phyloP scores from a whole-genome alignment of 139 green algal genomes.

The Nannochloris sp. region DNA sequence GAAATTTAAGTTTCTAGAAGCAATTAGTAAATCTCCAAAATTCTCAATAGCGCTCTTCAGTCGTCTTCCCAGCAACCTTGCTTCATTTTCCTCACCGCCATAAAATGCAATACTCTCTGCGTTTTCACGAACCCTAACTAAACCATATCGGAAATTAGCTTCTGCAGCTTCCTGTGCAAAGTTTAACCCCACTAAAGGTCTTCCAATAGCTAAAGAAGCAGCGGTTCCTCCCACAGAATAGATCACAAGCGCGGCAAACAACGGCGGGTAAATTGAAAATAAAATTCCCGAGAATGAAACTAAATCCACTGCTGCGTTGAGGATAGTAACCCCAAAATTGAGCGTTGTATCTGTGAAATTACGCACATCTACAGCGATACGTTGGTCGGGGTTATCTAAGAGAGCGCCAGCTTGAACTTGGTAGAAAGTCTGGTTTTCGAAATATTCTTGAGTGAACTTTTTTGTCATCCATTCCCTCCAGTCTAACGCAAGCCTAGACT shows the following conservation, averaged over 20 bases:
- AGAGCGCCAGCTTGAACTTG: constrained; percentile 55
- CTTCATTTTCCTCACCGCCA: constrained; percentile 57
- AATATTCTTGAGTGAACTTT: constrained; percentile 74
- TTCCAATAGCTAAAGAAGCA: constrained; percentile 56
- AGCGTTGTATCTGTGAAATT: constrained; percentile 88
- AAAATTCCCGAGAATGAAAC: constrained; percentile 94
- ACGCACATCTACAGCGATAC: constrained; percentile 72
- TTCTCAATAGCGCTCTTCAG: constrained; percentile 22
- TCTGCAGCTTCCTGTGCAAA: constrained; percentile 94
- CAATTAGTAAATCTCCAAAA: constrained; percentile 65
- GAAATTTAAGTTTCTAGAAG: constrained; percentile 89
- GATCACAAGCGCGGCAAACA: constrained; percentile 85
- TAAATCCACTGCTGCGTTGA: constrained; percentile 86
- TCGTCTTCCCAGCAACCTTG: constrained; percentile 40
- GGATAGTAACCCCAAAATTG: constrained; percentile 68
- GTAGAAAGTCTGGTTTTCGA: constrained; percentile 85
- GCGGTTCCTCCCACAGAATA: constrained; percentile 90
- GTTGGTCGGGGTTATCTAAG: constrained; percentile 90
- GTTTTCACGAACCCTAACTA: constrained; percentile 91
- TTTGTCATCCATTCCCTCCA: constrained; percentile 96
- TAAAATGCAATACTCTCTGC: constrained; percentile 95
- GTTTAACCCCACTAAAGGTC: constrained; percentile 87
- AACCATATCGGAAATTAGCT: constrained; percentile 77
- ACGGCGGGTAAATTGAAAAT: constrained; percentile 94
- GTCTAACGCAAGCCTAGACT: constrained; percentile 75